Percentiles rank a stretch among this genome's conserved stretches.
These are phyloP conservation scores for Neurospora sp. DNA, from an alignment of 495 filamentous ascomycete genomes.

Conservation along the genomic window DNA sequence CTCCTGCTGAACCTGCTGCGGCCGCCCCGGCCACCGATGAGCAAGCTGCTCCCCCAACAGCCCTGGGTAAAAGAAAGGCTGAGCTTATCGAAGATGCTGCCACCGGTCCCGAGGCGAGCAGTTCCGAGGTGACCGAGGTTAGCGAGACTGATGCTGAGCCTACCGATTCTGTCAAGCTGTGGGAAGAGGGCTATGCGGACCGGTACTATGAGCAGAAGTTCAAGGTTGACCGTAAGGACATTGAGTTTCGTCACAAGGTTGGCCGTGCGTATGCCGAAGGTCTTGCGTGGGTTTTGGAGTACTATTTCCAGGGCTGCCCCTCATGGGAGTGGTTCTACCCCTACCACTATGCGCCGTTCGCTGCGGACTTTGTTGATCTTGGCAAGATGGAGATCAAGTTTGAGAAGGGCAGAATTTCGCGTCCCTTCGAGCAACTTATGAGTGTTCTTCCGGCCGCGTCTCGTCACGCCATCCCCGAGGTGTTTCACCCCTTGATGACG, in stretches of 20 bases:
- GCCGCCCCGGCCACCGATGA: constrained; percentile 8
- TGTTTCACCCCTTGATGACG: constrained; percentile 84
- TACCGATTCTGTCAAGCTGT: constrained; percentile 75
- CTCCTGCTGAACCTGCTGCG: constrained; percentile 9
- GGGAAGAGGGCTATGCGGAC: constrained; percentile 92
- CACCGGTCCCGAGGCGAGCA: constrained; percentile 38
- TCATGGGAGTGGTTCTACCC: constrained; percentile 99
- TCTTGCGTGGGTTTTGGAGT: constrained; percentile 92
- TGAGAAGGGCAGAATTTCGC: constrained; percentile 76
- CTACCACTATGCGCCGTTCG: constrained; percentile 96
- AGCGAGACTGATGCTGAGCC: constrained; percentile 49
- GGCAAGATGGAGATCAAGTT: constrained; percentile 70
- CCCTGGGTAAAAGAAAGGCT: constrained; percentile 46
- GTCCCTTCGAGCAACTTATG: constrained; percentile 97
- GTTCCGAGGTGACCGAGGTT: constrained; percentile 15
- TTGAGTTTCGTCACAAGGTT: constrained; percentile 84
- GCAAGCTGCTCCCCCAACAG: constrained; percentile 27
- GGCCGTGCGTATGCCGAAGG: constrained; percentile 92
- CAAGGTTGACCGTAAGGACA: constrained; percentile 66
- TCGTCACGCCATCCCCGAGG: constrained; percentile 76
- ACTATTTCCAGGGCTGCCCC: constrained; percentile 97
- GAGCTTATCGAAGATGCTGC: constrained; percentile 50
- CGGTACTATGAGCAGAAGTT: constrained; percentile 98
- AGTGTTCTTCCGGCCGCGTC: constrained; percentile 90
- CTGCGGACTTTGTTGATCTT: constrained; percentile 85